A percentile compares a stretch with the other conserved stretches of the same genome.
Evolutionary conservation across 495 filamentous ascomycete species (phyloP).

Genomic region (Platismatia glauca): DNA sequence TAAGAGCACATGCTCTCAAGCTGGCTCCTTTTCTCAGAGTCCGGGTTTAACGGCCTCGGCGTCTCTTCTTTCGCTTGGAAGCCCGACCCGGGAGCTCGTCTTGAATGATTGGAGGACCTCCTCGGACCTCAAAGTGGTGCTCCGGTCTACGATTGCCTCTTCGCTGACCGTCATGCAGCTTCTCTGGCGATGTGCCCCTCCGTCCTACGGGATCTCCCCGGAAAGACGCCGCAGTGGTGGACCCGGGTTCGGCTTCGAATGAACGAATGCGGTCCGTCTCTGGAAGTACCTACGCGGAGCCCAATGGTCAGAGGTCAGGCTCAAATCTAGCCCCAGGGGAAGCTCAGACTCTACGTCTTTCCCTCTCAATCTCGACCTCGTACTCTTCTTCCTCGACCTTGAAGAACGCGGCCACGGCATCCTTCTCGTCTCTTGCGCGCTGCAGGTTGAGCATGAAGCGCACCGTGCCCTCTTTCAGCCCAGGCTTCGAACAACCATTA

Average conservation of each 20-base stretch:
- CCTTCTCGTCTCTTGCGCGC: conserved; percentile 62
- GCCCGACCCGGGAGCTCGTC: neutral
- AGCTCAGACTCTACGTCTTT: conserved; percentile 13
- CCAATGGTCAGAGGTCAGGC: conserved; percentile 1
- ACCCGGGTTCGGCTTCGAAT: neutral
- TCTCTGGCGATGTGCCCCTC: neutral
- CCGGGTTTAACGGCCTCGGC: neutral
- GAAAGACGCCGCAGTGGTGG: neutral
- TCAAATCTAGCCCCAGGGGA: neutral
- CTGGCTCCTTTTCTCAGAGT: neutral
- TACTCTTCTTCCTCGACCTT: conserved; percentile 72
- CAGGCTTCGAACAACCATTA: conserved; percentile 41
- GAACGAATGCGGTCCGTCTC: neutral
- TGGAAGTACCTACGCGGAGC: neutral
- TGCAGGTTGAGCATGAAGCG: conserved; percentile 85
- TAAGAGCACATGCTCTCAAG: neutral
- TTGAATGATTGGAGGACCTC: neutral
- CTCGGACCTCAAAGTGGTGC: neutral
- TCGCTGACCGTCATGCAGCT: neutral
- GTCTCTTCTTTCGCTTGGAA: conserved; percentile 2
- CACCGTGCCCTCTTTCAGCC: conserved; percentile 63
- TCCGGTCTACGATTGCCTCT: neutral
- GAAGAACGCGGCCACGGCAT: conserved; percentile 56
- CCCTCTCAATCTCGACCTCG: conserved; percentile 47
- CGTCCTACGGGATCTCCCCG: neutral